These are phyloP conservation scores for Houttuynia cordata DNA, from an alignment of 164 flowering plant genomes.

Conservation along the genomic window DNA sequence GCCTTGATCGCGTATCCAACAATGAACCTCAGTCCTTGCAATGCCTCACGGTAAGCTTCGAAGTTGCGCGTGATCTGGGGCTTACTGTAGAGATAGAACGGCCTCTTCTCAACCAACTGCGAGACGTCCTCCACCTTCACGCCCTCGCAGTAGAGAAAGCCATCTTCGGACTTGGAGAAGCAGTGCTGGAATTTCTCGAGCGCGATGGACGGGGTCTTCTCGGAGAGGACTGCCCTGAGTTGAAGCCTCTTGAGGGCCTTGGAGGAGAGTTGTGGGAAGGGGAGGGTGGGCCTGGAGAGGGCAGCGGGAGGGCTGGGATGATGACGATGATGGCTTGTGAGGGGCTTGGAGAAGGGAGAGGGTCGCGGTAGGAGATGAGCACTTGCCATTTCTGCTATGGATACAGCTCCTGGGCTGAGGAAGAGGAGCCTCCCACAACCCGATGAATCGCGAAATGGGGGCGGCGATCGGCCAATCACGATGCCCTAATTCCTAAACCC, in stretches of 20 bases:
- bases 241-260: constrained; percentile 7
- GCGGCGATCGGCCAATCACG: too few relatives aligned
- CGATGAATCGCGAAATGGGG: too few relatives aligned
- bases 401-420: background rate
- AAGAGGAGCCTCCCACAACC: too few relatives aligned
- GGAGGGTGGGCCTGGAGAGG: constrained; percentile 9
- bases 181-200: constrained; percentile 51
- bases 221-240: constrained; percentile 31
- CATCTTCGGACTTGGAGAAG: constrained; percentile 65
- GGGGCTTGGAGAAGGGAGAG: constrained; percentile 20
- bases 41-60: constrained; percentile 70
- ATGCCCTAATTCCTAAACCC: too few relatives aligned
- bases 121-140: constrained; percentile 56
- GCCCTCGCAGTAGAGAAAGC: constrained; percentile 71
- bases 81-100: constrained; percentile 85
- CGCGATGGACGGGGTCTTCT: constrained; percentile 14
- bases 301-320: constrained; percentile 3
- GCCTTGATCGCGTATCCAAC: constrained; percentile 95
- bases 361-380: constrained; percentile 29
- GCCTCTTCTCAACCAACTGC: constrained; percentile 60
- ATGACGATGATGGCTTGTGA: background rate
- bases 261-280: constrained; percentile 13
- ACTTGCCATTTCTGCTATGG: constrained; percentile 29
- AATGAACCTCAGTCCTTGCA: constrained; percentile 58
- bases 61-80: constrained; percentile 73